Evolutionary conservation across 495 filamentous ascomycete species (phyloP).

Genomic region (Xylaria cubensis): DNA sequence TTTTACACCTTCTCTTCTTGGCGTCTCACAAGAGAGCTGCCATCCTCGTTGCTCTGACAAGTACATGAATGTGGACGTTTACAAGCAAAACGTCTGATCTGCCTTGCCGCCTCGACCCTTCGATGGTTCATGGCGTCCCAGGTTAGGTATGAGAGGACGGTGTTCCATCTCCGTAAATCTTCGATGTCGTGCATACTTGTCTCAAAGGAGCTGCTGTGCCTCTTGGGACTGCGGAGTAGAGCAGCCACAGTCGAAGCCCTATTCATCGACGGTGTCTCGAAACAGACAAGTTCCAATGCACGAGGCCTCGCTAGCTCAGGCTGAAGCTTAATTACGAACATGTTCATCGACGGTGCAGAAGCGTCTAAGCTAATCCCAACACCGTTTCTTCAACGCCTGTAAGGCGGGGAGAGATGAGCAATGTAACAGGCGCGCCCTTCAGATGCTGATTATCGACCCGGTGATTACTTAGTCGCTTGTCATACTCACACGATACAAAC

Average conservation of each 20-base stretch:
- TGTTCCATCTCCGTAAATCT: neutral
- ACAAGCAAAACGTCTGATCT: neutral
- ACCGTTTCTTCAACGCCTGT: neutral
- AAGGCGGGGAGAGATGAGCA: neutral
- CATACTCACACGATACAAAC: conserved; percentile 3
- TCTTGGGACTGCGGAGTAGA: neutral
- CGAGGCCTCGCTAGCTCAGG: conserved; percentile 1
- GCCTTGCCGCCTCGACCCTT: conserved; percentile 8
- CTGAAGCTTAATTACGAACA: neutral
- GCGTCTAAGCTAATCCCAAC: neutral
- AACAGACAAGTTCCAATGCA: conserved; percentile 11
- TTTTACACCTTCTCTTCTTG: neutral
- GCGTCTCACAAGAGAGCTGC: neutral
- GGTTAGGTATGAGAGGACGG: neutral
- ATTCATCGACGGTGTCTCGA: conserved; percentile 1
- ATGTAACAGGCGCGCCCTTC: neutral
- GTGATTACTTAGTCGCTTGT: conserved; percentile 5
- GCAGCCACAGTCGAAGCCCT: neutral
- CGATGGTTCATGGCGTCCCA: neutral
- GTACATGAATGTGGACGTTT: neutral
- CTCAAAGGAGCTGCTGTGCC: conserved; percentile 11
- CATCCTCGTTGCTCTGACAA: too few relatives aligned
- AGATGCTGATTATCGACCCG: neutral
- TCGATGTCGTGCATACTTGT: neutral
- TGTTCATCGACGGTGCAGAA: neutral